These are phyloP conservation scores for Skeletonema grethae DNA, from an alignment of 108 stramenopile genomes.

Conservation along the genomic window DNA sequence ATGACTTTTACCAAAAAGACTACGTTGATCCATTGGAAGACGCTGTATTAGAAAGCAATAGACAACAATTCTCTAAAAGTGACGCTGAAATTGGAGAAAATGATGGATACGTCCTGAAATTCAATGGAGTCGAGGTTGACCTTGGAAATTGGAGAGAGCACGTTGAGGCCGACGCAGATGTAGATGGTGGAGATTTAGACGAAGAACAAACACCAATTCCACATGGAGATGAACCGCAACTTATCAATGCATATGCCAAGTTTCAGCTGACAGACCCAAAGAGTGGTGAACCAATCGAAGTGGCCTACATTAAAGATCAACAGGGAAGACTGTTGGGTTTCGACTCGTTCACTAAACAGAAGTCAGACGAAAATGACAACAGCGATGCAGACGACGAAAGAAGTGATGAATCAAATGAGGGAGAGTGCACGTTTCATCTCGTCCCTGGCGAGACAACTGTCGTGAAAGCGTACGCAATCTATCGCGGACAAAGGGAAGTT, in stretches of 20 bases:
- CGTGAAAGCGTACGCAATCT: constrained; percentile 45
- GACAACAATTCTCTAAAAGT: constrained; percentile 6
- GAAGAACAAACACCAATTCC: constrained; percentile 4
- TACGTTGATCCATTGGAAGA: constrained; percentile 51
- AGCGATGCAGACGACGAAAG: constrained; percentile 7
- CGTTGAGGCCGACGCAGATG: constrained; percentile 48
- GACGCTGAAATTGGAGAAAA: constrained; percentile 9
- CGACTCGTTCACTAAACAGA: constrained; percentile 46
- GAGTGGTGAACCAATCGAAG: constrained; percentile 54
- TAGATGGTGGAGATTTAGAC: constrained; percentile 6
- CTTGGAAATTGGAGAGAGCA: constrained; percentile 50
- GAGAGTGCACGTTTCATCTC: constrained; percentile 51
- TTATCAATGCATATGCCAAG: constrained; percentile 56
- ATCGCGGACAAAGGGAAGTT: constrained; percentile 19
- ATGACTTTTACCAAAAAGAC: constrained; percentile 60
- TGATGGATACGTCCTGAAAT: constrained; percentile 27
- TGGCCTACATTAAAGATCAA: constrained; percentile 84
- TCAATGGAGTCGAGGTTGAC: constrained; percentile 38
- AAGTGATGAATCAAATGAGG: constrained; percentile 17
- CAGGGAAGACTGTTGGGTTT: constrained; percentile 73
- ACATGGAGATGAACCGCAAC: constrained; percentile 49
- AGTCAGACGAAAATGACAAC: background rate
- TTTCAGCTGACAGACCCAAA: constrained; percentile 41
- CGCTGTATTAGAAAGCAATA: constrained; percentile 22
- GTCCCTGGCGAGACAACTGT: constrained; percentile 49